A percentile compares a stretch with the other conserved stretches of the same genome.
Evolutionary conservation across 805 yeast species (phyloP).

Genomic region (Wickerhamiella dianesei): DNA sequence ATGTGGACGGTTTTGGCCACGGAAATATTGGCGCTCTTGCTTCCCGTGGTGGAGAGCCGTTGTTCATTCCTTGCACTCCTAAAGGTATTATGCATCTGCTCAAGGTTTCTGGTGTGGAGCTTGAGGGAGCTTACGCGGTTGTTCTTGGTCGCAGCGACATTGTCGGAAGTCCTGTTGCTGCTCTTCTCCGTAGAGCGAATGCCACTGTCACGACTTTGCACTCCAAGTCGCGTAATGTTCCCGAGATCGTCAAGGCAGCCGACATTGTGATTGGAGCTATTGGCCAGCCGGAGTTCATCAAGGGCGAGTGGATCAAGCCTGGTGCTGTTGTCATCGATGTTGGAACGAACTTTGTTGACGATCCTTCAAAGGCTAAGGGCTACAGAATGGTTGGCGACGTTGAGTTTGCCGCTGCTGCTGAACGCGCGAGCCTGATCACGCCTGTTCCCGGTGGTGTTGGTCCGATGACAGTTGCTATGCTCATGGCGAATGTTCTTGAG

Average conservation of each 20-base stretch:
- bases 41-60: constrained; percentile 72
- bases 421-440: constrained; percentile 58
- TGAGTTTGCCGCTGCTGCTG: constrained; percentile 55
- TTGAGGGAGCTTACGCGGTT: constrained; percentile 75
- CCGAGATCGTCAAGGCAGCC: constrained; percentile 46
- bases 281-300: constrained; percentile 71
- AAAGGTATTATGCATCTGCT: constrained; percentile 77
- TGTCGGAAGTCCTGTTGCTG: constrained; percentile 89
- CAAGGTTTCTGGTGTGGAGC: constrained; percentile 48
- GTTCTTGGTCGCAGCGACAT: constrained; percentile 93
- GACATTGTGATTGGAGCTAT: constrained; percentile 88
- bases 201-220: constrained; percentile 81
- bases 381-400: constrained; percentile 88
- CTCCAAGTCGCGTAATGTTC: constrained; percentile 52
- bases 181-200: constrained; percentile 61
- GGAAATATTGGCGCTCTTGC: constrained; percentile 81
- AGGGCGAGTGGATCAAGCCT: constrained; percentile 76
- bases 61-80: constrained; percentile 89
- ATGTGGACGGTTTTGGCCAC: constrained; percentile 90
- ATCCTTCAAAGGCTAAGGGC: constrained; percentile 61
- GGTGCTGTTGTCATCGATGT: constrained; percentile 86
- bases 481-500: constrained; percentile 64
- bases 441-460: constrained; percentile 99
- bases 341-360: constrained; percentile 83
- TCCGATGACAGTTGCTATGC: constrained; percentile 98